Evolutionary conservation across 108 stramenopile genomes (phyloP), one percentile per base, ranked within the genome.

Genomic region (Chaetoceros muelleri): DNA sequence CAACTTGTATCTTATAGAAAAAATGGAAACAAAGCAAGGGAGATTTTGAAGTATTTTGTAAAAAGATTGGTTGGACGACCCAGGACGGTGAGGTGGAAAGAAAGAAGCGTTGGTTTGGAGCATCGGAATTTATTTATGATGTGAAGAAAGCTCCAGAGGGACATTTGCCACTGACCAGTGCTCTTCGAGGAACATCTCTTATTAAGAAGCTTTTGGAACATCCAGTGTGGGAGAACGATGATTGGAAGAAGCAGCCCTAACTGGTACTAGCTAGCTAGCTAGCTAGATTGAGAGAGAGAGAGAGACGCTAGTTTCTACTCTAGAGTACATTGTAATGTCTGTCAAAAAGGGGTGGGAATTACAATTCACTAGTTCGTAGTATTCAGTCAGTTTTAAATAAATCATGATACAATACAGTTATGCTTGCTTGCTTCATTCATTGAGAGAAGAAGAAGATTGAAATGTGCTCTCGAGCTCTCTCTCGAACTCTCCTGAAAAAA

Each of bases 61-160:
- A 71, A 53, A 94, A 93, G 55, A 91, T 97, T 63, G 96, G 95
- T 51, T 97, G 96, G 96, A 96, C 90, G 27, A 95, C 91, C 30
- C 77, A 65, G 60, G 94, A 95, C 60, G 91, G 89, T 5, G 95
- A 96, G 55, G 86, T 94, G 16, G 95, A 95, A 60, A 70, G 94
- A 29, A 97, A 95, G 81, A 86, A 93, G 76, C 81, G 86, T 52
- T 97, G 96, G 96, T 97, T 97, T 57, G 96, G 96, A 28, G 84
- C 87, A 25, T 93, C 88, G 21, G 96, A 97, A 62, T 97, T 97
- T 55, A 94, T 81, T 57, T 97, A 97, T 58, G 93, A 95, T 65
- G 74, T 94, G 29, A 92, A 94, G 60, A 94, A 94, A 74, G 96
- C 96, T 21, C 90, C 87, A 5, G 82, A 83, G 62, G 96, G 95